Evolutionary conservation across 345 rosid species (phyloP).

Genomic region (Populus pruinosa): DNA sequence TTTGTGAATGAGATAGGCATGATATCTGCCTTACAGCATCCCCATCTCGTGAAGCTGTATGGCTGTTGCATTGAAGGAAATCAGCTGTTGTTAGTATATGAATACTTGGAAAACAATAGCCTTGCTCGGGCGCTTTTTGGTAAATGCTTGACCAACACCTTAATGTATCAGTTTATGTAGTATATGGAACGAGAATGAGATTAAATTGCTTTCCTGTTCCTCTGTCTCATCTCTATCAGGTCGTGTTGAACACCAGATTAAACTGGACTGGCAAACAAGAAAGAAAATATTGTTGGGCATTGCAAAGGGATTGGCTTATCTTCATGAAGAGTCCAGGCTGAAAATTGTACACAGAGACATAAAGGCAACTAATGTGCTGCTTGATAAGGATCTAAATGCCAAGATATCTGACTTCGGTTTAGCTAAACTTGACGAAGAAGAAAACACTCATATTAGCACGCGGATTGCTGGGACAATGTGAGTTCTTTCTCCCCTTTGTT

Average conservation of each 20-base stretch:
- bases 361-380: constrained; percentile 69
- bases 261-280: constrained; percentile 57
- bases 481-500: constrained; percentile 11
- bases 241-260: constrained; percentile 36
- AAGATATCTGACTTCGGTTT: constrained; percentile 73
- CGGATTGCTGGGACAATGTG: constrained; percentile 71
- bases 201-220: background rate
- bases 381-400: constrained; percentile 54
- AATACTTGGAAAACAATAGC: constrained; percentile 63
- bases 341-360: constrained; percentile 75
- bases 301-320: constrained; percentile 56
- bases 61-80: constrained; percentile 72
- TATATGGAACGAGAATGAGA: background rate
- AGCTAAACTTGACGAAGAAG: constrained; percentile 73
- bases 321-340: constrained; percentile 68
- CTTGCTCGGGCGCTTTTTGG: constrained; percentile 67
- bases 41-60: constrained; percentile 54
- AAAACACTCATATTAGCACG: constrained; percentile 69
- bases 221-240: constrained; percentile 23
- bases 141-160: constrained; percentile 16
- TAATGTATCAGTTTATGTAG: too few species aligned
- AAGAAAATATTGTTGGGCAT: constrained; percentile 47
- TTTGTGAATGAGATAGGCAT: constrained; percentile 66
- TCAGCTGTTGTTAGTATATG: constrained; percentile 54
- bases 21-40: constrained; percentile 72